These are phyloP conservation scores for Sclerotinia nivalis DNA, from an alignment of 2,329 filamentous ascomycete species.

Conservation along the genomic window DNA sequence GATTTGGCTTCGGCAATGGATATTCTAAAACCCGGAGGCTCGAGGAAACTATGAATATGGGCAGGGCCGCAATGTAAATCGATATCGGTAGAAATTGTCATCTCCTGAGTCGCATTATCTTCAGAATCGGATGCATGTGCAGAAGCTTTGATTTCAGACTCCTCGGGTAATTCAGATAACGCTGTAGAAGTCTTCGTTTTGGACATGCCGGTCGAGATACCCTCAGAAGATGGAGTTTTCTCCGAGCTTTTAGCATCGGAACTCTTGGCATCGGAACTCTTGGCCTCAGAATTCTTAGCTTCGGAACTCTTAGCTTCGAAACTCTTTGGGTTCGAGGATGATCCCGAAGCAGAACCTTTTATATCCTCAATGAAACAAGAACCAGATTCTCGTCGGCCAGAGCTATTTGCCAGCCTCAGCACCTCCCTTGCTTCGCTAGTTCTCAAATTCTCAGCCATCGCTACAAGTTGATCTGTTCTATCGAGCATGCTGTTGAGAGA, in stretches of 20 bases:
- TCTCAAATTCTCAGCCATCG: conserved; percentile 25
- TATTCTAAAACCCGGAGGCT: conserved; percentile 25
- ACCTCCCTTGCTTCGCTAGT: conserved; percentile 29
- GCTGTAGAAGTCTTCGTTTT: background rate
- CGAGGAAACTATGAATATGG: conserved; percentile 25
- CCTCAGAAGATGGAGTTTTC: conserved; percentile 30
- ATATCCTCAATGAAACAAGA: background rate
- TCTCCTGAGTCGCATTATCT: background rate
- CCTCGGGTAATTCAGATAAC: background rate
- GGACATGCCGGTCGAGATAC: conserved; percentile 22
- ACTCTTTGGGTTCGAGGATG: conserved; percentile 5
- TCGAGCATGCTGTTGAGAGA: background rate
- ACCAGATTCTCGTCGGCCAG: background rate
- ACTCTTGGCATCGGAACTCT: background rate
- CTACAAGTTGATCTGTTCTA: conserved; percentile 25
- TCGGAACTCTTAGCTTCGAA: background rate
- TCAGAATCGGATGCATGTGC: background rate
- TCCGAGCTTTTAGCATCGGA: conserved; percentile 19
- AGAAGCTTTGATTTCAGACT: background rate
- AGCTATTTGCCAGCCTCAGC: conserved; percentile 16
- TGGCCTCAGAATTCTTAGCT: background rate
- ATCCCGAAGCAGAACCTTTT: conserved; percentile 2
- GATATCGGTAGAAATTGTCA: background rate
- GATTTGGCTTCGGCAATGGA: conserved; percentile 24
- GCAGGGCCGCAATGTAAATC: background rate